Base-by-base conservation (phyloP, 805 yeast genomes). In the Candida bentonensis region DNA sequence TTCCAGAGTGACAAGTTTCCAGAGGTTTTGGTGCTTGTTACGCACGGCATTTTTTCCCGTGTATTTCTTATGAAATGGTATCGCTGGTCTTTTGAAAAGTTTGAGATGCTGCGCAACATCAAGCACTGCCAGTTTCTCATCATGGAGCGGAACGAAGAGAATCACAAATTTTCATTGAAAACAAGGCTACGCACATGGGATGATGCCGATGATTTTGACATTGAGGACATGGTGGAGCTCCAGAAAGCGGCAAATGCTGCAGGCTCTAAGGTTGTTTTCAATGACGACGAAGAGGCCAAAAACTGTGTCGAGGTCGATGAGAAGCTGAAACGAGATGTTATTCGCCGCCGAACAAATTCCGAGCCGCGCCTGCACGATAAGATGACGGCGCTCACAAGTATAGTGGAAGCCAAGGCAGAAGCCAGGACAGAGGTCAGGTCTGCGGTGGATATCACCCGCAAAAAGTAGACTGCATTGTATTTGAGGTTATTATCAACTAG, bases 31-130 rank as follows among this genome's bases (percentile, higher is more conserved):
- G 86, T 88, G 2, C 64, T 88, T 36, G 95, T 88, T 34, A 82
- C 95, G 3, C 96, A 88, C 59, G 96, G 96, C 7, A 84, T 88
- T 15, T 86, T 94, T 89, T 82, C 94, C 3, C 68, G 96, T 34
- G 96, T 88, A 5, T 88, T 88, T 54, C 61, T 88, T 39, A 86
- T 87, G 87, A 83, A 87, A 55, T 88, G 96, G 96, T 88, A 78
- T 59, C 68, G 95, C 46, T 88, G 96, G 96, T 72, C 82, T 1
- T 89, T 82, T 56, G 96, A 87, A 58, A 78, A 79, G 57, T 88
- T 87, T 61, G 96, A 88, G 62, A 71, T 79, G 40, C 69, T 88
- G 49, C 73, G 80, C 47, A 88, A 88, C 58, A 76, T 88, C 15
- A 86, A 86, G 1, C 92, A 88, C 58, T 89, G 96, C 55, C 77